phyloP scores from a whole-genome alignment of 345 rosid species.

The Citrus reticulata region DNA sequence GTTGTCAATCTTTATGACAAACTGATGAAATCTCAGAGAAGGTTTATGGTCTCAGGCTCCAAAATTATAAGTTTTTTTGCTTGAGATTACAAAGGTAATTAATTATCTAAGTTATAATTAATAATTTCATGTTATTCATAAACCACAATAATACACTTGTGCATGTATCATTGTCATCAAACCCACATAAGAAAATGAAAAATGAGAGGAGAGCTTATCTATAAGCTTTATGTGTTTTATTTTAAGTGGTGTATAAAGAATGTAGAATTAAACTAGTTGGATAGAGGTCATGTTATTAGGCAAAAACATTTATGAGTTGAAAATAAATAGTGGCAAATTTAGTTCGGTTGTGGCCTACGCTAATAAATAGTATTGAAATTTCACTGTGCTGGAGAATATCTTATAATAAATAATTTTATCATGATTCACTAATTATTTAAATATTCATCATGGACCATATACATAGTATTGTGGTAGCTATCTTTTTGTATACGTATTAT shows the following conservation, averaged over 20 bases:
- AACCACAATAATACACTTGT: neutral
- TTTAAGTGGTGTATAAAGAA: slow-evolving; percentile 2
- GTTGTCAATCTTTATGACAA: no score
- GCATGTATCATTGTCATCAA: neutral
- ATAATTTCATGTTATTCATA: no score
- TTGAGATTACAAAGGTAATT: no score
- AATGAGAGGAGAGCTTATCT: neutral
- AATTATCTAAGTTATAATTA: neutral
- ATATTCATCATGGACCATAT: slow-evolving; percentile 19
- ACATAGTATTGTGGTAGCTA: neutral
- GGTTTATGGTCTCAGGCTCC: no score
- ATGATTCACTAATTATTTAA: slow-evolving; percentile 10
- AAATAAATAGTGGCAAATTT: slow-evolving; percentile 37
- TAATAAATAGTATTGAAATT: slow-evolving; percentile 47
- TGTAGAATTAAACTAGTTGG: slow-evolving; percentile 31
- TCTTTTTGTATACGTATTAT: neutral
- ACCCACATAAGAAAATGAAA: neutral
- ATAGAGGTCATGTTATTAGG: slow-evolving; percentile 48
- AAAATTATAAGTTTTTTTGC: no score
- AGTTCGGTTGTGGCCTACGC: slow-evolving; percentile 64
- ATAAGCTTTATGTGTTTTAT: neutral
- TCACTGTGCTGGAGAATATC: slow-evolving; percentile 23
- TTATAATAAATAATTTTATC: neutral
- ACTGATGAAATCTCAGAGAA: no score
- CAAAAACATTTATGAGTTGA: slow-evolving; percentile 45